Evolutionary conservation across 2,329 filamentous ascomycete species (phyloP), one percentile per base, ranked within the genome.

Genomic region (Periconia macrospinosa): DNA sequence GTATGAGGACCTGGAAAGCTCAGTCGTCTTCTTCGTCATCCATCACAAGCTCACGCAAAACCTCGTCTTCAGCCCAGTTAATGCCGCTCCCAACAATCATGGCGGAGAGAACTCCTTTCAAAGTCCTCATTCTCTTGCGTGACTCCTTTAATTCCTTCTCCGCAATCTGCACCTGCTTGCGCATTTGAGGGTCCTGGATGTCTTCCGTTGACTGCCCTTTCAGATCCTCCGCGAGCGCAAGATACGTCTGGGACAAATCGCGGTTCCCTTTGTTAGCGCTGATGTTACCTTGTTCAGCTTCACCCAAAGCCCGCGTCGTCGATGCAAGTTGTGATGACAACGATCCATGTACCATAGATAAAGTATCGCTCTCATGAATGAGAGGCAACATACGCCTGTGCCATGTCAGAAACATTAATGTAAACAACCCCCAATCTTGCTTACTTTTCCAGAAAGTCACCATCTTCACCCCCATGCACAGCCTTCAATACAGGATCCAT

Each of bases 11-110:
- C 11, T 15, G 35, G 17, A 40, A 9, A 20, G 40, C 47, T 62
- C 62, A 68, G 47, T 54, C 58, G 40, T 71, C 71, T 23, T 82
- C 75, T 45, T 76, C 76, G 48, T 87, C 85, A 11, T 90, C 91
- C 56, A 95, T 78, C 23, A 96, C 90, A 56, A 93, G 79, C 47
- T 85, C 83, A 53, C 83, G 80, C 56, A 96, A 76, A 54, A 79
- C 80, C 48, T 86, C 81, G 72, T 95, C 86, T 41, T 82, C 78
- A 13, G 85, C 86, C 91, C 91, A 96, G 67, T 95, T 86, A 50
- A 94, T 79, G 45, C 91, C 91, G 71, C 91, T 95, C 2, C 89
- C 90, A 6, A 86, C 89, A 45, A 96, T 83, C 51, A 92, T 82
- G 17, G 88, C 90, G 65, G 88, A 89, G n/a, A 89, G 82, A 41